A percentile compares a stretch with the other conserved stretches of the same genome.
These are phyloP conservation scores for Yamadazyma tumulicola DNA, from an alignment of 805 yeast genomes.

Conservation along the genomic window DNA sequence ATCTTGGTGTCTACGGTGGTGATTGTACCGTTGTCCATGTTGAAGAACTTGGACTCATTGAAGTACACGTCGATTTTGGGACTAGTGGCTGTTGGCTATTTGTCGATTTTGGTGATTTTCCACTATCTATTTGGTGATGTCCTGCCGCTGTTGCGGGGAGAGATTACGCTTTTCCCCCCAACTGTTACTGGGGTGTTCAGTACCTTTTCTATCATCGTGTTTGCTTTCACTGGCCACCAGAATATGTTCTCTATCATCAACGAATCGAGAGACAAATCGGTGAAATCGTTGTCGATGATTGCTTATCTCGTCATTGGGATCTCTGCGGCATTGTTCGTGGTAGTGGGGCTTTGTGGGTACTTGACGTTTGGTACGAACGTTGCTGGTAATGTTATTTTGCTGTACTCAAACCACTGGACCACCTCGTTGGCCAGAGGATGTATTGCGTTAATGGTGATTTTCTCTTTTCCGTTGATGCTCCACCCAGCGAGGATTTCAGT, in stretches of 20 bases:
- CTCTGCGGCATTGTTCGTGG: constrained; percentile 59
- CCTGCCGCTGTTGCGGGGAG: constrained; percentile 25
- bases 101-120: constrained; percentile 67
- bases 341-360: constrained; percentile 82
- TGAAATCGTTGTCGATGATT: constrained; percentile 37
- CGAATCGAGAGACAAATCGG: constrained; percentile 61
- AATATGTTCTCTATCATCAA: constrained; percentile 88
- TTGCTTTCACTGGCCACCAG: constrained; percentile 95
- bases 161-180: constrained; percentile 30
- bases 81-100: constrained; percentile 72
- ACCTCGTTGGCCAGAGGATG: constrained; percentile 57
- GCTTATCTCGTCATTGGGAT: constrained; percentile 50
- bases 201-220: constrained; percentile 86
- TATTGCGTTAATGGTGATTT: constrained; percentile 65
- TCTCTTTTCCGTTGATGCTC: constrained; percentile 75
- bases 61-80: constrained; percentile 85
- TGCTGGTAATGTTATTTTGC: constrained; percentile 63
- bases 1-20: constrained; percentile 45
- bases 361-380: constrained; percentile 71
- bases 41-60: constrained; percentile 74
- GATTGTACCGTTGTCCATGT: constrained; percentile 64
- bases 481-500: constrained; percentile 76
- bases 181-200: constrained; percentile 51
- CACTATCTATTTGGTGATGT: constrained; percentile 64
- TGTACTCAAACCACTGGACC: constrained; percentile 53